phyloP scores from a whole-genome alignment of 2,329 filamentous ascomycete genomes.

The Chalara sp. region DNA sequence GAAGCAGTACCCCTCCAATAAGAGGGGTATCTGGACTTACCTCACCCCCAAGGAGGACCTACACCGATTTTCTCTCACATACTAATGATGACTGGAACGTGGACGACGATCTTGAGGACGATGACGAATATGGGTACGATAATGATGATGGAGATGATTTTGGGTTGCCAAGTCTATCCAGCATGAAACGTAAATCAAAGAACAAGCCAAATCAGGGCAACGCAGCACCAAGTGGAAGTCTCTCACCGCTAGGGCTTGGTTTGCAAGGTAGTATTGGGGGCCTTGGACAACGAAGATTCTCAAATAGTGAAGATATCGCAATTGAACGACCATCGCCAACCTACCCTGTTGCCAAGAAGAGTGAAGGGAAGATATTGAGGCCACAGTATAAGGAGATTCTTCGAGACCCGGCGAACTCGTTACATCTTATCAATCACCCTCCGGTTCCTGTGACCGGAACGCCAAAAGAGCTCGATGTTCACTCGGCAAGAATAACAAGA shows the following conservation, averaged over 20 bases:
- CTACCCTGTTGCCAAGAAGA: constrained; percentile 84
- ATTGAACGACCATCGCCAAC: constrained; percentile 76
- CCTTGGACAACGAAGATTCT: constrained; percentile 48
- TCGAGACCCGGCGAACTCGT: constrained; percentile 79
- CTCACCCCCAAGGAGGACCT: constrained; percentile 65
- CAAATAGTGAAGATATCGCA: constrained; percentile 89
- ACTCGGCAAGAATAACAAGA: constrained; percentile 80
- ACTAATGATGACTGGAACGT: constrained; percentile 78
- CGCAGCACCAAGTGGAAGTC: constrained; percentile 11
- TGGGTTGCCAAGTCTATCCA: constrained; percentile 85
- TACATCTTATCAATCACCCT: constrained; percentile 90
- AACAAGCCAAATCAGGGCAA: constrained; percentile 19
- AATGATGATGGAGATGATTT: constrained; percentile 91
- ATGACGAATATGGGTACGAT: constrained; percentile 70
- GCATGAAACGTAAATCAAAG: constrained; percentile 71
- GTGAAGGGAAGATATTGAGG: constrained; percentile 88
- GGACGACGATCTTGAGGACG: constrained; percentile 60
- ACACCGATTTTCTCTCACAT: constrained; percentile 74
- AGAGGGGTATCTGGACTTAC: constrained; percentile 44
- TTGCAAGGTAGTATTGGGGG: constrained; percentile 30
- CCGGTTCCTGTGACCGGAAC: constrained; percentile 65
- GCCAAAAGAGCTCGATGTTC: constrained; percentile 76
- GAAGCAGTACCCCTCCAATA: constrained; percentile 46
- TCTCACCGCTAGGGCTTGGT: constrained; percentile 30
- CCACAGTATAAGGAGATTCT: constrained; percentile 98